These are phyloP conservation scores for Yamadazyma takamatsuzukensis DNA, from an alignment of 805 yeast genomes.

Conservation along the genomic window DNA sequence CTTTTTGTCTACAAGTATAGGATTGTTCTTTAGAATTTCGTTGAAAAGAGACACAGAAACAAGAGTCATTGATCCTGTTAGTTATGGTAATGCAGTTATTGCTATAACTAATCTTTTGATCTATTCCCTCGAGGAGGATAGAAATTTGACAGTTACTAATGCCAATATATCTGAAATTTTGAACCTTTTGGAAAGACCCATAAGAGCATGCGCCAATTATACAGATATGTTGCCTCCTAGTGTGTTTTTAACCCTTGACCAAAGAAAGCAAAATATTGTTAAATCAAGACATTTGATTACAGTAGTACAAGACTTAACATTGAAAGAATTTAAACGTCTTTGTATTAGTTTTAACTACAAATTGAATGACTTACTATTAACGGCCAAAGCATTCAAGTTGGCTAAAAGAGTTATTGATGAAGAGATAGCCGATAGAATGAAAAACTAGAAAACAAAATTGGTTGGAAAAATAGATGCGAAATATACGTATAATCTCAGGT, in stretches of 20 bases:
- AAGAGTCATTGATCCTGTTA: slow-evolving; percentile 55
- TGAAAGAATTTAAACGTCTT: slow-evolving; percentile 61
- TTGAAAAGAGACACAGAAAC: slow-evolving; percentile 54
- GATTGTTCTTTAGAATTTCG: slow-evolving; percentile 33
- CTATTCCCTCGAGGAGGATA: slow-evolving; percentile 64
- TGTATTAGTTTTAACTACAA: slow-evolving; percentile 61
- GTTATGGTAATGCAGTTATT: slow-evolving; percentile 60
- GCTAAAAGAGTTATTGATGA: slow-evolving; percentile 73
- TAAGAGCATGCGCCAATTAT: slow-evolving; percentile 38
- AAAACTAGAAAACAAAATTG: not conserved
- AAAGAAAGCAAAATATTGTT: slow-evolving; percentile 12
- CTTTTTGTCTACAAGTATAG: slow-evolving; percentile 31
- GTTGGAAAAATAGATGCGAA: too few species aligned
- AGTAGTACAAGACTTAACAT: slow-evolving; percentile 58
- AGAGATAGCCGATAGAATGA: slow-evolving; percentile 40
- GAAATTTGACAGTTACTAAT: slow-evolving; percentile 48
- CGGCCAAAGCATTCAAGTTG: slow-evolving; percentile 59
- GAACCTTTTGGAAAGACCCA: slow-evolving; percentile 56
- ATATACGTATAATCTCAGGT: too few species aligned
- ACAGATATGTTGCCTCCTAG: slow-evolving; percentile 40
- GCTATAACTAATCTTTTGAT: slow-evolving; percentile 55
- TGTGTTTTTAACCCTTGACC: slow-evolving; percentile 40
- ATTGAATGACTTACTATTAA: slow-evolving; percentile 60
- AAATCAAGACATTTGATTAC: slow-evolving; percentile 41
- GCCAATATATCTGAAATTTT: slow-evolving; percentile 56